Conservation (phyloP, 2,329 filamentous ascomycete species). For the Parastagonospora nodorum region DNA sequence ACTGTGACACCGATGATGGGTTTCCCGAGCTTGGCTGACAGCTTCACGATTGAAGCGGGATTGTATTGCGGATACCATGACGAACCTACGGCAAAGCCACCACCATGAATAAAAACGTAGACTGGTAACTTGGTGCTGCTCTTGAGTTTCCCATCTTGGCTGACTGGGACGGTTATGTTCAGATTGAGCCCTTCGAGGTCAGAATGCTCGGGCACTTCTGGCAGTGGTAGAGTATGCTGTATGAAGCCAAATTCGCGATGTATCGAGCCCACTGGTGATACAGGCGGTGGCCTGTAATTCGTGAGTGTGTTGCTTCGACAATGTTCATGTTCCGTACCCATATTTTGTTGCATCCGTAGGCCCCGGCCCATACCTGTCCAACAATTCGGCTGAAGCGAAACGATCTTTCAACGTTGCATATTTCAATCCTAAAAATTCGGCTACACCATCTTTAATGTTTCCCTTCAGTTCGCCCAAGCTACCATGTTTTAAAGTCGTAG, state of each 20-base stretch:
- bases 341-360: conserved; percentile 42
- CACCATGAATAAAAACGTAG: conserved; percentile 60
- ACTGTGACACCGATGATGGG: conserved; percentile 54
- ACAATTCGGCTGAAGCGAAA: conserved; percentile 41
- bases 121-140: conserved; percentile 52
- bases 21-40: conserved; percentile 50
- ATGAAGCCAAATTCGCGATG: conserved; percentile 56
- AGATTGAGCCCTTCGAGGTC: conserved; percentile 59
- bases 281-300: conserved; percentile 33
- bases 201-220: conserved; percentile 46
- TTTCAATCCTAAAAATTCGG: conserved; percentile 46
- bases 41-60: conserved; percentile 50
- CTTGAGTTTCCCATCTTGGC: conserved; percentile 23
- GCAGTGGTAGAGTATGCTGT: conserved; percentile 53
- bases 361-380: conserved; percentile 26
- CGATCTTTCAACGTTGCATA: conserved; percentile 47
- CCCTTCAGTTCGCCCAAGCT: conserved; percentile 32
- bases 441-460: conserved; percentile 28
- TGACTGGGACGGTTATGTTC: conserved; percentile 55
- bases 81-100: conserved; percentile 56
- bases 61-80: conserved; percentile 61
- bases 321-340: conserved; percentile 30
- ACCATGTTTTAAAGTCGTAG: conserved; percentile 24
- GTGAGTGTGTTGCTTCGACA: background rate
- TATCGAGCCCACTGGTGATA: conserved; percentile 49